Base-by-base conservation (phyloP, 768 basidiomycete species). In the Amanita rimosa region DNA sequence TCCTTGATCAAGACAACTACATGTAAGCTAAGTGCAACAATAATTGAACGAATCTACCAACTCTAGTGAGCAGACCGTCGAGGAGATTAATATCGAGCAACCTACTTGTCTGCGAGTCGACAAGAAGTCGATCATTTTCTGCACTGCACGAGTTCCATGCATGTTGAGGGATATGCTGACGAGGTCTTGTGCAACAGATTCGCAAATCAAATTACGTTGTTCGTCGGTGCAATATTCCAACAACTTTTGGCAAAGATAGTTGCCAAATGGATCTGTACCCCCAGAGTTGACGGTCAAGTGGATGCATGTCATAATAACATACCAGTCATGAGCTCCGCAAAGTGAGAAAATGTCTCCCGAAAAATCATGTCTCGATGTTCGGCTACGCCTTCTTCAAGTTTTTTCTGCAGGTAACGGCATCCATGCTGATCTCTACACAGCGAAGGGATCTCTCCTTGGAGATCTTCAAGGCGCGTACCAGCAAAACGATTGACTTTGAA, bases 111-210 rank as follows among this genome's bases (percentile, higher is more conserved):
- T 74, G 58, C 89, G 83, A 47, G 90, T 92, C 17, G 94, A 95
- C 61, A 99, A 69, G 73, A 96, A 98, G 66, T 99, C 96, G 54
- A 99, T 96, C 95, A 98, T 98, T 73, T 98, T 98, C 72, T 99
- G 96, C 51, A 98, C 96, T 22, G 96, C 96, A 53, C 96, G 83
- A 27, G 96, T 99, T 27, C 96, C 96, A 66, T 99, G 96, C 96
- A 99, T 99, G 68, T 99, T 99, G 54, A 99, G 74, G 29, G 93
- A 96, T 60, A 99, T 98, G 62, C 85, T 92, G 59, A 99, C 96
- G 44, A 99, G 77, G 58, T 99, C 96, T 60, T 93, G 88, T 29
- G 94, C 91, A 44, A 99, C 95, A 21, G 91, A 93, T 63, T 98
- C 95, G 69, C 96, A 96, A 50, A 98, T 95, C 29, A 91, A 74